Conservation (phyloP, 495 filamentous ascomycete species). For the Xylona heveae region DNA sequence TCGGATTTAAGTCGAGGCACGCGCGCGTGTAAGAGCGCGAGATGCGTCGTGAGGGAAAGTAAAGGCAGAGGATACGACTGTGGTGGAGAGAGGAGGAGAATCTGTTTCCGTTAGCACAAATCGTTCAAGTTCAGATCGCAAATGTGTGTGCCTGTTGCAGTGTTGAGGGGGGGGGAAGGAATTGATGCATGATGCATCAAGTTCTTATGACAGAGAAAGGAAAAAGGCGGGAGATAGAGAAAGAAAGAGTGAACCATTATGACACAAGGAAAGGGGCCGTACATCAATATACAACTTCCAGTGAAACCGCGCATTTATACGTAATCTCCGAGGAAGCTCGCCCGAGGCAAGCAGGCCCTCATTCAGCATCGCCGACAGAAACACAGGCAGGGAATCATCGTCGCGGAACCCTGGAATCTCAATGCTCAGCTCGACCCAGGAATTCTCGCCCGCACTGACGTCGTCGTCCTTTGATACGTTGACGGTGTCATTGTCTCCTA, state of each 20-base stretch:
- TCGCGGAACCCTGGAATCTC: slow-evolving; percentile 76
- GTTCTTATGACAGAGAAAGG: too few relatives aligned
- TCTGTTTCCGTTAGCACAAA: slow-evolving; percentile 24
- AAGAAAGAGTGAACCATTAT: too few relatives aligned
- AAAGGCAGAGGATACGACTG: slow-evolving; percentile 82
- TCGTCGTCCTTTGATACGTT: background rate
- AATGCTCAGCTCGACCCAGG: slow-evolving; percentile 67
- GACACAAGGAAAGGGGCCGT: slow-evolving; percentile 14
- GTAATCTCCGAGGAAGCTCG: slow-evolving; percentile 32
- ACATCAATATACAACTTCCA: slow-evolving; percentile 96
- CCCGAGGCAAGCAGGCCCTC: slow-evolving; percentile 54
- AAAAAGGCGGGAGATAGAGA: slow-evolving; percentile 1
- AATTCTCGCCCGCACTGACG: slow-evolving; percentile 20
- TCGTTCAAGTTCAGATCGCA: slow-evolving; percentile 3
- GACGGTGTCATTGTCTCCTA: too few relatives aligned
- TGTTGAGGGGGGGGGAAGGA: background rate
- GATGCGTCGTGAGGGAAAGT: slow-evolving; percentile 78
- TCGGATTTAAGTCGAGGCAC: slow-evolving; percentile 69
- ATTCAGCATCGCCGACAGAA: slow-evolving; percentile 66
- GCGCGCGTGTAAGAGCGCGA: slow-evolving; percentile 77
- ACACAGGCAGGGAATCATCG: slow-evolving; percentile 77
- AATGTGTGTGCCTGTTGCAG: background rate
- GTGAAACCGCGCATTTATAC: slow-evolving; percentile 77
- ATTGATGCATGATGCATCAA: too few relatives aligned
- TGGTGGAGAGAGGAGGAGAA: slow-evolving; percentile 79